Conservation (phyloP, 2,329 filamentous ascomycete genomes). For the Monilinia fructicola region DNA sequence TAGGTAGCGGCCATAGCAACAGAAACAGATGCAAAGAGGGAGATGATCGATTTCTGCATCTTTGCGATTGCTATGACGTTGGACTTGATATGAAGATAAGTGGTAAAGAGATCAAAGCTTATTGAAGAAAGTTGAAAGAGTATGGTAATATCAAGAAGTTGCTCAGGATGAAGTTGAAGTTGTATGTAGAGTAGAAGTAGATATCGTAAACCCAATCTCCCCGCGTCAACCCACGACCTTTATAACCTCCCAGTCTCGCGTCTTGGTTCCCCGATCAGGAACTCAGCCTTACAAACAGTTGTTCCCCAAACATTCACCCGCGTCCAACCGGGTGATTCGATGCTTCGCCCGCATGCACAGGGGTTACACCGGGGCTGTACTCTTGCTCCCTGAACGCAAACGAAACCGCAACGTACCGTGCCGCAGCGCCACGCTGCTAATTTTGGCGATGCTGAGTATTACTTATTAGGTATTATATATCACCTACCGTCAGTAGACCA, state of each 20-base stretch:
- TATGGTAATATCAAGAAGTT: background rate
- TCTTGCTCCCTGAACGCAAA: background rate
- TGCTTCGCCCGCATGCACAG: background rate
- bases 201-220: background rate
- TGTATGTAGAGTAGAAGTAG: background rate
- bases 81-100: background rate
- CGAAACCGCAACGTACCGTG: background rate
- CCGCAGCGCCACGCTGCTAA: background rate
- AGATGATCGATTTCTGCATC: conserved; percentile 12
- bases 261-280: too few relatives aligned
- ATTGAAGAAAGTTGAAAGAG: background rate
- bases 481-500: background rate
- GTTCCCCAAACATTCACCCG: background rate
- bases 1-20: conserved; percentile 41
- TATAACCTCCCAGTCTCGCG: background rate
- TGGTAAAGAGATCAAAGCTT: too few relatives aligned
- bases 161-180: too few relatives aligned
- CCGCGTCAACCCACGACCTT: background rate
- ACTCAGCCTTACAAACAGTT: conserved; percentile 16
- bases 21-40: background rate
- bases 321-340: background rate
- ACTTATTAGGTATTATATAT: too few relatives aligned
- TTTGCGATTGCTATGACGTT: background rate
- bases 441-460: background rate
- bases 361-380: too few relatives aligned